Base-by-base conservation (phyloP, 2,329 filamentous ascomycete genomes). In the Cercospora sp. region DNA sequence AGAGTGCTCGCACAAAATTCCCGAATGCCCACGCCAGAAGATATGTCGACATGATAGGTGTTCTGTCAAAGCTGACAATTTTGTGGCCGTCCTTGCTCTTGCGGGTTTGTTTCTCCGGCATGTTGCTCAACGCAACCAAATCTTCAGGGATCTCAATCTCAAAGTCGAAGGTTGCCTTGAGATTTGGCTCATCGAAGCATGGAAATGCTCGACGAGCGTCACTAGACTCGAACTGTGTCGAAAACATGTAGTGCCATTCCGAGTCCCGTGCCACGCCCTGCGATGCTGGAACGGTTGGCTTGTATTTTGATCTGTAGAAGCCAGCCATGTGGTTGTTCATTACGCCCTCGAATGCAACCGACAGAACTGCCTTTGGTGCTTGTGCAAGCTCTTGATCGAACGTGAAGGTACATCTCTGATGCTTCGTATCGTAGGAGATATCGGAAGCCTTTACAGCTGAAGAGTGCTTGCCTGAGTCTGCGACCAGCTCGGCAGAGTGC, bases 211-310 rank as follows among this genome's bases (percentile, higher is more conserved):
- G 87, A 72, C 95, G 90, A 69, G 95, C 95, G 81, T 99, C 95
- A 77, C 93, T 97, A 57, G 94, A 91, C 84, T 99, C 95, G 78
- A 99, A 99, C 79, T 99, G 95, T 60, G 95, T 99, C 83, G 92
- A 97, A 80, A 97, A 88, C 87, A 84, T 76, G 87, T 81, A 88
- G 77, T 89, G 83, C 74, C 86, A 84, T 64, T 89, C 86, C 59
- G 83, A 84, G 67, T 89, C 93, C 76, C 86, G 90, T 30, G 93
- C 91, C 1, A 97, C 93, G 12, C 92, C 93, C 51, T 89, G 83
- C 59, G 91, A 87, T 6, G 93, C 87, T 36, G 90, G 84, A 45
- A 86, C 88, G 64, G 87, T 82, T 18, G 94, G 92, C 84, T 93
- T 97, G 82, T 99, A 99, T 83, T 95, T 93, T 76, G 92, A 94